Base-by-base conservation (phyloP, 192 early-diverging fungal genomes). In the Coemansia guatemalensis region DNA sequence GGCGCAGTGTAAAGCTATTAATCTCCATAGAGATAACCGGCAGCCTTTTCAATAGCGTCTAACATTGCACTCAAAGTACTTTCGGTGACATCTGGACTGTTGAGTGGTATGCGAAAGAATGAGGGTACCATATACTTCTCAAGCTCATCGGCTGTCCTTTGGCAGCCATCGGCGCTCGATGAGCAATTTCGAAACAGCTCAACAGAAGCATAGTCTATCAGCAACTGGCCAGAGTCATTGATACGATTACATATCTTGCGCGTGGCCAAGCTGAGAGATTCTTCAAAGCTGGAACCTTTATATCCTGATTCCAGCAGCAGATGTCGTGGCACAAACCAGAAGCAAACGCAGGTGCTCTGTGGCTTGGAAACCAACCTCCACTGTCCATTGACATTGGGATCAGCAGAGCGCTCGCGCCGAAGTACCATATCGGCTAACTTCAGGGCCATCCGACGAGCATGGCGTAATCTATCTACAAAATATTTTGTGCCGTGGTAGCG, bases 91-190 rank as follows among this genome's bases (percentile, higher is more conserved):
- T 50, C 48, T 8, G 90, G 89, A 21, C 82, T 82, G 78, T 92
- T 91, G 23, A 91, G 60, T 5, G 89, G 86, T 8, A 92, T 71
- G 33, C 92, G 83, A 69, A 92, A 89, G 62, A 94, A 94, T 9
- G 86, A 82, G 0, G 86, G 63, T 30, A 83, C 62, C 6, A 25
- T 5, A 11, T 30, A 21, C 4, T 64, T 35, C 14, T 84, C 33
- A 8, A 82, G 84, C n/a, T 51, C 22, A 27, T 11, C 47, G 14
- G 23, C 25, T 9, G 35, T 32, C 23, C 11, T 39, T 39, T 39
- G 35, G 35, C 35, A 39, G 11, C 35, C 11, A 8, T 39, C 9
- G 35, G 2, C 35, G 3, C 51, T 27, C 51, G 23, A 25, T 3
- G 51, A 17, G 23, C 24, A 23, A 27, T 9, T 21, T 22, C n/a